Percentiles rank a stretch among this genome's conserved stretches.
Conservation (phyloP, 2,329 filamentous ascomycete genomes). For the Metarhizium humberi region DNA sequence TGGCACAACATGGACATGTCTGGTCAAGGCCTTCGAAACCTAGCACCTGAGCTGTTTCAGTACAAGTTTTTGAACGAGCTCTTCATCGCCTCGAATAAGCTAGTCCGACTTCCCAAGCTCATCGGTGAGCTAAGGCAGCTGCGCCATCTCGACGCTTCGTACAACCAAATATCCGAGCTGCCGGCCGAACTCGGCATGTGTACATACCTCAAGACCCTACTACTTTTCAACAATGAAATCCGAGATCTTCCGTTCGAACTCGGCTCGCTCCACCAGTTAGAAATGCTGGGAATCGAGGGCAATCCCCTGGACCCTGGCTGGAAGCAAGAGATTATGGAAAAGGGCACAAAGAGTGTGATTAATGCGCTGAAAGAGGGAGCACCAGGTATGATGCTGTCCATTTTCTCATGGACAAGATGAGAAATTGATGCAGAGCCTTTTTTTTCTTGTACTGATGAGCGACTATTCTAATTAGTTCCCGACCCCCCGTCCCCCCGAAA, state of each 20-base stretch:
- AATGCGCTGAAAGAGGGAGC: conserved; percentile 75
- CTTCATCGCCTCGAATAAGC: conserved; percentile 88
- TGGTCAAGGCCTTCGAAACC: conserved; percentile 83
- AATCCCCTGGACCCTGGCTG: conserved; percentile 72
- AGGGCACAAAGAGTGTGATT: conserved; percentile 79
- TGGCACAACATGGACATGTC: conserved; percentile 94
- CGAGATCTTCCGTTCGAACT: conserved; percentile 75
- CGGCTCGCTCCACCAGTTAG: conserved; percentile 79
- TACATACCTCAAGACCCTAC: conserved; percentile 75
- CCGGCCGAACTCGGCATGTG: conserved; percentile 95
- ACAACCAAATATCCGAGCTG: conserved; percentile 73
- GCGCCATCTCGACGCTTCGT: conserved; percentile 76
- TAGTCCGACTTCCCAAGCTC: conserved; percentile 66
- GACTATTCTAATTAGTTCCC: conserved; percentile 47
- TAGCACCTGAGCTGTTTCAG: conserved; percentile 70
- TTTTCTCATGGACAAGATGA: conserved; percentile 8
- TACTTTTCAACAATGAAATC: conserved; percentile 87
- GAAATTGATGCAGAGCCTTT: not conserved
- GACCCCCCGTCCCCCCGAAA: conserved; percentile 67
- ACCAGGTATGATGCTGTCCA: conserved; percentile 53
- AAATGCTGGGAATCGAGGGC: conserved; percentile 84
- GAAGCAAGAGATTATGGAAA: conserved; percentile 76
- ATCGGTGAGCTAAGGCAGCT: conserved; percentile 79
- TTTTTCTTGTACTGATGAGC: not conserved
- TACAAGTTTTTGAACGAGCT: conserved; percentile 88